Evolutionary conservation across 345 rosid species (phyloP).

Genomic region (Aquilaria yunnanensis): DNA sequence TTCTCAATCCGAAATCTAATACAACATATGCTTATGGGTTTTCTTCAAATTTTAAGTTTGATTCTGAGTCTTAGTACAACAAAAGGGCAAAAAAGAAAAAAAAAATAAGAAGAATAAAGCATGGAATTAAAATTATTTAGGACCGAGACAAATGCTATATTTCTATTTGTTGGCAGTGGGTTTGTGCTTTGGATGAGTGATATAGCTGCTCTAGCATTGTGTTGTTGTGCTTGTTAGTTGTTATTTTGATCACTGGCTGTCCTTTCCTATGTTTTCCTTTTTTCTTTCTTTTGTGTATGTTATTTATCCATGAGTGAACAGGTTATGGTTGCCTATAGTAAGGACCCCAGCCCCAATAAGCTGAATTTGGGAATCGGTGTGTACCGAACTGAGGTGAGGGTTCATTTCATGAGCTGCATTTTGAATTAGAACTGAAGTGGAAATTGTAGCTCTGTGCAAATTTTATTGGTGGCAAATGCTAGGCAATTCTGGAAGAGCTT

Average conservation of each 20-base stretch:
- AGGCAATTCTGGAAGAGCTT: not conserved
- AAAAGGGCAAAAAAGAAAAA: too few species aligned
- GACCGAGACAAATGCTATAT: too few species aligned
- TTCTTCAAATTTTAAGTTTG: too few species aligned
- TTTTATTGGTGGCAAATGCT: not conserved
- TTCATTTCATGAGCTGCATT: not conserved
- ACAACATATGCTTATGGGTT: not conserved
- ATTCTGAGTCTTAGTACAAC: too few species aligned
- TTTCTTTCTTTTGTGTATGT: not conserved
- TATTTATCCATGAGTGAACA: slow-evolving; percentile 8
- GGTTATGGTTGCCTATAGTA: slow-evolving; percentile 45
- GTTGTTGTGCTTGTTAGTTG: too few species aligned
- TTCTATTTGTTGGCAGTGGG: too few species aligned
- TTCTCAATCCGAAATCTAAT: not conserved
- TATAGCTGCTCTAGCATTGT: too few species aligned
- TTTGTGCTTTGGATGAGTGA: too few species aligned
- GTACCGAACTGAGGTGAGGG: slow-evolving; percentile 52
- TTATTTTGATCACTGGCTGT: too few species aligned
- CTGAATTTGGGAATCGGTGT: slow-evolving; percentile 61
- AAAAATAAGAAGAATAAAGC: too few species aligned
- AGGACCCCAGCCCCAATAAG: slow-evolving; percentile 53
- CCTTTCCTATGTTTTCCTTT: not conserved
- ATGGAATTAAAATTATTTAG: too few species aligned
- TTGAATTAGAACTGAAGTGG: not conserved
- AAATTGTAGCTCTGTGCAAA: not conserved